These are phyloP conservation scores for Pelargonium nanum DNA, from an alignment of 345 rosid genomes.

Conservation along the genomic window DNA sequence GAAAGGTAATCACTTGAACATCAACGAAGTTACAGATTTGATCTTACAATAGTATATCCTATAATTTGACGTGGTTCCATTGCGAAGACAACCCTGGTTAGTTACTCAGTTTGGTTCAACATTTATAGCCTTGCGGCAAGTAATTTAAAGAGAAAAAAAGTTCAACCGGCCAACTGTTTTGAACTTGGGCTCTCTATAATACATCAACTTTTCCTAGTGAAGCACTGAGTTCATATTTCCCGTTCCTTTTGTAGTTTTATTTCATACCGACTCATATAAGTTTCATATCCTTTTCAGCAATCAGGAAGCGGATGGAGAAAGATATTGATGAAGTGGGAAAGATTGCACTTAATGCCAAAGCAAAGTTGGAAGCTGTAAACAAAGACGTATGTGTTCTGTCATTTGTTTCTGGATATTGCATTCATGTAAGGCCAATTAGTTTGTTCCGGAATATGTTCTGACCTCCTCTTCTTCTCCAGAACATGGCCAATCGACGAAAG, in stretches of 20 bases:
- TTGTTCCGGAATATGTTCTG: constrained; percentile 4
- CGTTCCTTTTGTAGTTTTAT: background rate
- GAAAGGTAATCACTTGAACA: constrained; percentile 86
- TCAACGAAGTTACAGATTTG: no score
- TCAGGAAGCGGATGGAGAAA: constrained; percentile 84
- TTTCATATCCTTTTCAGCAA: constrained; percentile 44
- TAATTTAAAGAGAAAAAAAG: no score
- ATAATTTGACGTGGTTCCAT: no score
- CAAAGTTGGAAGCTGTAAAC: constrained; percentile 64
- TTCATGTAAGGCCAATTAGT: constrained; percentile 1
- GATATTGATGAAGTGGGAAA: constrained; percentile 95
- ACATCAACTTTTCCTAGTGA: background rate
- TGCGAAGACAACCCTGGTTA: no score
- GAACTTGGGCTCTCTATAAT: no score
- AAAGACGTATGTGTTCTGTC: constrained; percentile 41
- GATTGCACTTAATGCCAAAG: constrained; percentile 60
- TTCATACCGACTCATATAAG: background rate
- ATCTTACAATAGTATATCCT: no score
- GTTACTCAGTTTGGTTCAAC: no score
- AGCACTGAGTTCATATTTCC: background rate
- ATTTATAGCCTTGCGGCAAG: no score
- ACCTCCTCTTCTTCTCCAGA: constrained; percentile 30
- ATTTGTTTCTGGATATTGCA: background rate
- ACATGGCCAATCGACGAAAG: constrained; percentile 72
- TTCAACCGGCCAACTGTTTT: no score